A percentile compares a stretch with the other conserved stretches of the same genome.
These are phyloP conservation scores for Ilex aquifolium DNA, from an alignment of 257 asterid species.

Conservation along the genomic window DNA sequence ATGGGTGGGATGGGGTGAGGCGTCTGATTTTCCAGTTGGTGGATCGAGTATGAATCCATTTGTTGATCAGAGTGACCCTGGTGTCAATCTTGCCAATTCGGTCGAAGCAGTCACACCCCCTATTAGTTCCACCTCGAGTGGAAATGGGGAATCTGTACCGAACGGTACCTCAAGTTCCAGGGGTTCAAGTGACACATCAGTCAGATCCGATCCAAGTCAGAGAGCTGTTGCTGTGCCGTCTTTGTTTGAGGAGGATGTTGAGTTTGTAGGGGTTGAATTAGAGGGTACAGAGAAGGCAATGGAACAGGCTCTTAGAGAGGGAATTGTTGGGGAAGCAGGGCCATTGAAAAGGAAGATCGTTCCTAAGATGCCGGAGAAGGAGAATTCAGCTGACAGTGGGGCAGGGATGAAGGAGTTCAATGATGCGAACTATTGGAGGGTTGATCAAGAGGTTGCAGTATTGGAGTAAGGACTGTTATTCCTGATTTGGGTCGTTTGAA, in stretches of 20 bases:
- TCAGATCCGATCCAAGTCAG: constrained; percentile 31
- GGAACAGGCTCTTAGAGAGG: constrained; percentile 93
- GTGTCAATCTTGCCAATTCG: constrained; percentile 18
- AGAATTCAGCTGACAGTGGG: constrained; percentile 46
- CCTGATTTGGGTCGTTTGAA: background rate
- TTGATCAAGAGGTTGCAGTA: constrained; percentile 78
- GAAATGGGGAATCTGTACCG: constrained; percentile 36
- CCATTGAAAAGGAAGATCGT: constrained; percentile 48
- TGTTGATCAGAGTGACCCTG: constrained; percentile 30
- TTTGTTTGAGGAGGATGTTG: constrained; percentile 89
- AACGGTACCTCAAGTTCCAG: constrained; percentile 36
- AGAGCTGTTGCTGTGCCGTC: constrained; percentile 56
- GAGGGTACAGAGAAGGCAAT: constrained; percentile 76
- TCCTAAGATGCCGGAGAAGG: constrained; percentile 46
- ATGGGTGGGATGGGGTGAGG: constrained; percentile 91
- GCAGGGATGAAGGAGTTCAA: constrained; percentile 65
- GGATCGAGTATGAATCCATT: constrained; percentile 71
- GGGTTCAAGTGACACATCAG: constrained; percentile 30
- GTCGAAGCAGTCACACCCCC: constrained; percentile 22
- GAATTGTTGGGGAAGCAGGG: constrained; percentile 91
- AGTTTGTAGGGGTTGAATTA: constrained; percentile 88
- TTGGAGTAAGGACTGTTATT: constrained; percentile 29
- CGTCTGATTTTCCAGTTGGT: constrained; percentile 51
- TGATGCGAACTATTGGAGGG: constrained; percentile 93
- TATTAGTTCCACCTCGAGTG: constrained; percentile 33